Evolutionary conservation across 2,329 filamentous ascomycete genomes (phyloP), one percentile per base, ranked within the genome.

Genomic region (Colletotrichum neosansevieriae): DNA sequence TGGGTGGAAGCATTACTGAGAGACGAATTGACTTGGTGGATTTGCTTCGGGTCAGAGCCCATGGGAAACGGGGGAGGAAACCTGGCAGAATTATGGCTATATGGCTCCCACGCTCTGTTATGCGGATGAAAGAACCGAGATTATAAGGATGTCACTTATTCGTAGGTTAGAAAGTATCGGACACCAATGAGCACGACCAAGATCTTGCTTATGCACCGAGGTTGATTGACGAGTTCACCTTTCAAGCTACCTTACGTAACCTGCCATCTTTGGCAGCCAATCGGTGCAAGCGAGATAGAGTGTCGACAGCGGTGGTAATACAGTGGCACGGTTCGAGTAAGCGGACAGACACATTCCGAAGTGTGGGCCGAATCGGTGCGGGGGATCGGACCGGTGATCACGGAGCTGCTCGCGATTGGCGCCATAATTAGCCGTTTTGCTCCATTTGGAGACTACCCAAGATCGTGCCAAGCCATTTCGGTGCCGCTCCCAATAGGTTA

Each of bases 321-420:
- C 38, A 17, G 47, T 42, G 13, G 29, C 21, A 47, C 54, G 13
- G 6, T 67, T 45, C 36, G 6, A 57, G 51, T 9, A 45, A 38
- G 38, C 64, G 64, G 64, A 63, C n/a, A 10, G 36, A 67, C 53
- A 58, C 19, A 38, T 34, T 67, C 64, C 64, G 64, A 67, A 4
- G 12, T 10, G 12, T 51, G 45, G 2, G 19, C 15, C 4, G 11
- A 53, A 15, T 21, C 45, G 59, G 45, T 40, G 53, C 64, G 38
- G 53, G 29, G 6, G 29, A 2, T 49, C 63, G 17, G 36, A 17
- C 13, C 10, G 19, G 9, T 19, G 9, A 19, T 45, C n/a, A n/a
- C 51, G 64, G 59, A 58, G 61, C 19, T 34, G 32, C 15, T 17
- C 42, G 34, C 36, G 47, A 65, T 68, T 68, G 40, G 61, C 58